Conservation (phyloP, 345 rosid genomes). For the Brassica incana region DNA sequence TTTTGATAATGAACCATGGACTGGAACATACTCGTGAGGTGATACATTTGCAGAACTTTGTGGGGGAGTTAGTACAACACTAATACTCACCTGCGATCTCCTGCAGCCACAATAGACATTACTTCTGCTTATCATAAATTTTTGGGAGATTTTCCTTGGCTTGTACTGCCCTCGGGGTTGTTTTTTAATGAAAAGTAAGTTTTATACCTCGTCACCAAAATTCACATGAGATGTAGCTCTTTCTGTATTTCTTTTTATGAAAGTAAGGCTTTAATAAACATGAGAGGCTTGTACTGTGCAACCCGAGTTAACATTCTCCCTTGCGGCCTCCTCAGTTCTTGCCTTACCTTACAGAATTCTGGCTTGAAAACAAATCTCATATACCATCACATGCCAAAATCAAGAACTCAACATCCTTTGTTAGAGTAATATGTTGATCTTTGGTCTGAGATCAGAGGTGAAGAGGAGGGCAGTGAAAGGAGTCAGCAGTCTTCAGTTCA, state of each 20-base stretch:
- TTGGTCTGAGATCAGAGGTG: slow-evolving; percentile 88
- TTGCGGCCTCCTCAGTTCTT: slow-evolving; percentile 50
- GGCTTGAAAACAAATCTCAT: slow-evolving; percentile 81
- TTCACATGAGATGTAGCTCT: too few species aligned
- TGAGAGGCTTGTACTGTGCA: too few species aligned
- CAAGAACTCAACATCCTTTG: slow-evolving; percentile 75
- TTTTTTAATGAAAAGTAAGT: too few species aligned
- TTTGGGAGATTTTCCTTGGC: not conserved
- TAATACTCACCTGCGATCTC: not conserved
- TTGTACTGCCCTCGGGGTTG: not conserved
- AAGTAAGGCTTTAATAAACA: too few species aligned
- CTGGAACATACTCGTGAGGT: not conserved
- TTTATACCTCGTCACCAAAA: too few species aligned
- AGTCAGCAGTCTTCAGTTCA: slow-evolving; percentile 53
- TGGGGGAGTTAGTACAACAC: not conserved
- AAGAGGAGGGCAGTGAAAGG: slow-evolving; percentile 30
- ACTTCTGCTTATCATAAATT: not conserved
- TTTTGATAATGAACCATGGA: not conserved
- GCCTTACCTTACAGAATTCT: slow-evolving; percentile 47
- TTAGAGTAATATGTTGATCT: slow-evolving; percentile 57
- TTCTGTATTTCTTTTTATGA: too few species aligned
- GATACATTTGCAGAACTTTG: not conserved
- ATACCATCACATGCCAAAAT: slow-evolving; percentile 81
- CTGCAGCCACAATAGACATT: too few species aligned
- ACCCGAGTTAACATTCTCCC: too few species aligned